Evolutionary conservation across 2,329 filamentous ascomycete genomes (phyloP), one percentile per base, ranked within the genome.

Genomic region (Epichloe gansuensis): DNA sequence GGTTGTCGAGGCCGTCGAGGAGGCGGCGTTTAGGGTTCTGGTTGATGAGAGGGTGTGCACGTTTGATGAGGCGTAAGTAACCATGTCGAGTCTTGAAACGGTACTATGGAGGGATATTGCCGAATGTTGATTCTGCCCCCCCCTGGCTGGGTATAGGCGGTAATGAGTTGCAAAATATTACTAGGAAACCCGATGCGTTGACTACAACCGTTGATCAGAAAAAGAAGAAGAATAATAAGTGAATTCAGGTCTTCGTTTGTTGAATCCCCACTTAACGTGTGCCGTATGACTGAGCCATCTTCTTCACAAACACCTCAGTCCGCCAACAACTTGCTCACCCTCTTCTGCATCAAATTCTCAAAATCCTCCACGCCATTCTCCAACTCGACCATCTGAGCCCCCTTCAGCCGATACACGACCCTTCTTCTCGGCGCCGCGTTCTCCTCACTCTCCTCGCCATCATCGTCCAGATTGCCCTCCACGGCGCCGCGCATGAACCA

Each of bases 401-500:
- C 69, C 49, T 76, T 80, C 44, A 88, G 60, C 45, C 81, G 71
- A 64, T 80, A 86, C 40, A 87, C 77, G 0, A 72, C 63, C 23
- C 82, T 70, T 51, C 77, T 71, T 46, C 77, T 71, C 27, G 61
- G 60, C 0, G 60, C 56, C n/a, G 64, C 69, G 49, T 74, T 72
- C 42, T 73, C 73, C 0, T 61, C 61, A 1, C 57, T 58, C 1
- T 54, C 57, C 2, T 63, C 64, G 17, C 69, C 71, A 15, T 73
- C 65, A 0, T 66, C 27, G 31, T 52, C 69, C 42, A 73, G 42
- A 7, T 56, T 56, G 3, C 65, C 65, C 54, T 72, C 59, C 1
- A 93, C 74, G 0, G 85, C 85, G 2, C 81, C 81, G 45, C 83
- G 76, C 68, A 93, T 77, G 60, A 94, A 84, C 74, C 86, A 94